Percentiles rank a stretch among this genome's conserved stretches.
Evolutionary conservation across 1,284 basidiomycete genomes (phyloP).

Genomic region (Ceratobasidium sp.): DNA sequence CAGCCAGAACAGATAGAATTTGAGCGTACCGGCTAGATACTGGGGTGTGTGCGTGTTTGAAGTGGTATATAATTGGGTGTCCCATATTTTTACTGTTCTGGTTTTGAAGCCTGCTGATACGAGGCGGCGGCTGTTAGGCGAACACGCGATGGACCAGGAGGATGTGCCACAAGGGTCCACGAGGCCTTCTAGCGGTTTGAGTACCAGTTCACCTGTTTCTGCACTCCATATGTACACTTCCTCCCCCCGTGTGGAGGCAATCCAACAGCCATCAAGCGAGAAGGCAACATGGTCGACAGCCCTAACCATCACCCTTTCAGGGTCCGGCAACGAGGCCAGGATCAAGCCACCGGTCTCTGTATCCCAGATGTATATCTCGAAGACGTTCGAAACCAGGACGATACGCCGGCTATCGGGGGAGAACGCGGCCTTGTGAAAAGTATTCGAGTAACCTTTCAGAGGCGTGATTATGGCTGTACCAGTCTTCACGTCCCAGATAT

Average conservation of each 20-base stretch:
- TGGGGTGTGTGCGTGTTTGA: background rate
- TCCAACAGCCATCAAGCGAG: too few relatives aligned
- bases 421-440: too few relatives aligned
- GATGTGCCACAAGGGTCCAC: background rate
- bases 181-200: conserved; percentile 7
- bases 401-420: too few relatives aligned
- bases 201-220: background rate
- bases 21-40: background rate
- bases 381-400: too few relatives aligned
- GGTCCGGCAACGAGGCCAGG: too few relatives aligned
- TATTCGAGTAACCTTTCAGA: too few relatives aligned
- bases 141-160: conserved; percentile 25
- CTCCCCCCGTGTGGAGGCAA: background rate
- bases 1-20: conserved; percentile 60
- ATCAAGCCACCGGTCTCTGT: too few relatives aligned
- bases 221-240: background rate
- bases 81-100: conserved; percentile 35
- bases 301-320: too few relatives aligned
- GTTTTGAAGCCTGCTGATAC: conserved; percentile 24
- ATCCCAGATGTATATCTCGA: too few relatives aligned
- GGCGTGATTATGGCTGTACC: too few relatives aligned
- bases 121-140: conserved; percentile 25
- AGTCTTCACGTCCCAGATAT: too few relatives aligned
- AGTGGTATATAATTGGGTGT: background rate
- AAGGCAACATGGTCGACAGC: too few relatives aligned